Conservation (phyloP, 139 green algal genomes). For the Yamagishiella unicocca region DNA sequence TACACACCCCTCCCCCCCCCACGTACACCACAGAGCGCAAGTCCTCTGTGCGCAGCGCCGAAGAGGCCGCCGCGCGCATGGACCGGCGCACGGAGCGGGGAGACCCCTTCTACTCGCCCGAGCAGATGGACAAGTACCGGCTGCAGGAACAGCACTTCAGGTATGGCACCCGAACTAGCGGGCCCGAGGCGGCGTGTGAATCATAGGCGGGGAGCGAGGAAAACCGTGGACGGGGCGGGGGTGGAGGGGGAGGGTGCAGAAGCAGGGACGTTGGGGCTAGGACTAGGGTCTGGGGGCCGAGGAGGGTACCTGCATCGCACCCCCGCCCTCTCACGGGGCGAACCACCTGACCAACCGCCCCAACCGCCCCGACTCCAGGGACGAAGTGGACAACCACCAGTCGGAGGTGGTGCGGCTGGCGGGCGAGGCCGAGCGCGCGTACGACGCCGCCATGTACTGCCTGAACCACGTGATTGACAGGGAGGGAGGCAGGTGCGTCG, state of each 20-base stretch:
- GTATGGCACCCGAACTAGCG: no score
- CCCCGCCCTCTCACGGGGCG: background rate
- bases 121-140: slow-evolving; percentile 22
- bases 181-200: no score
- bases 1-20: background rate
- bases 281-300: no score
- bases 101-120: slow-evolving; percentile 18
- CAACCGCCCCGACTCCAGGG: background rate
- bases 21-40: background rate
- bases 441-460: slow-evolving; percentile 40
- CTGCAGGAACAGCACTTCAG: slow-evolving; percentile 28
- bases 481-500: slow-evolving; percentile 18
- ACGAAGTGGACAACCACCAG: slow-evolving; percentile 15
- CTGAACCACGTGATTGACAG: slow-evolving; percentile 36
- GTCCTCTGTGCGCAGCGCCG: background rate
- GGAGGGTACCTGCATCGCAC: no score
- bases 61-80: background rate
- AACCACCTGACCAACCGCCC: background rate
- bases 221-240: no score
- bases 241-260: no score
- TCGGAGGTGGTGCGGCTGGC: slow-evolving; percentile 13
- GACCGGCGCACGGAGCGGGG: slow-evolving; percentile 42
- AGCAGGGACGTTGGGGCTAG: no score
- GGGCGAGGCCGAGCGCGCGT: slow-evolving; percentile 16
- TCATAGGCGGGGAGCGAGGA: no score